These are phyloP conservation scores for Cucumis sativus DNA, from an alignment of 306 rosid genomes.

Conservation along the genomic window DNA sequence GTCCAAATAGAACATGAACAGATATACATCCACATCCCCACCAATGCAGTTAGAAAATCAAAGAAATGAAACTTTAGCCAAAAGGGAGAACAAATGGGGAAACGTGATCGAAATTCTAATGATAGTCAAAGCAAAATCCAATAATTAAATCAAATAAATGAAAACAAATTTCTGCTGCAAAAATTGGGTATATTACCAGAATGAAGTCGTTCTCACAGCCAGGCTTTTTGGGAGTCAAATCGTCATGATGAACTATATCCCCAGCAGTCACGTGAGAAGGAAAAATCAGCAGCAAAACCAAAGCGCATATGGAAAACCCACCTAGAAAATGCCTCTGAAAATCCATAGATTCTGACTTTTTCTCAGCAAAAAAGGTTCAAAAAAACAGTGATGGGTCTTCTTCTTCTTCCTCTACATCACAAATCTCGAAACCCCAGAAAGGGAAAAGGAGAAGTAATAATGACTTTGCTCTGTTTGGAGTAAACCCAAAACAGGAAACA, in stretches of 20 bases:
- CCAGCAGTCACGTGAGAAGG: constrained; percentile 43
- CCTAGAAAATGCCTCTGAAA: constrained; percentile 17
- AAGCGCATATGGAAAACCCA: constrained; percentile 13
- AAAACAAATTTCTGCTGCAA: constrained; percentile 9
- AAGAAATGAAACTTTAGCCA: background rate
- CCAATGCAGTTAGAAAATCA: background rate
- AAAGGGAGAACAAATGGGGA: background rate
- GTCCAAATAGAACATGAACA: background rate
- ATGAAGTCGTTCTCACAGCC: constrained; percentile 80
- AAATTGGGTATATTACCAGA: constrained; percentile 36
- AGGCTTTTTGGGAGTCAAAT: constrained; percentile 79
- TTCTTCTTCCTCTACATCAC: constrained; percentile 24
- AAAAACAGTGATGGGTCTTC: constrained; percentile 22
- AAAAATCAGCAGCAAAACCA: constrained; percentile 23
- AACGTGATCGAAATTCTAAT: background rate
- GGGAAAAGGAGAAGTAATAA: background rate
- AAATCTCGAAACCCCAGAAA: constrained; percentile 10
- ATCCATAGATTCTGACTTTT: constrained; percentile 35
- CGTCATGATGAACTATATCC: constrained; percentile 65
- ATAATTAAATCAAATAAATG: constrained; percentile 1
- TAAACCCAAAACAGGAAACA: background rate
- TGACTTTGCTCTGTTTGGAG: background rate
- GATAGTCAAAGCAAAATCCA: constrained; percentile 5
- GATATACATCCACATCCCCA: background rate
- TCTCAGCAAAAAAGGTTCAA: constrained; percentile 13